phyloP scores from a whole-genome alignment of 768 basidiomycete genomes.

The Termitomyces sp. region DNA sequence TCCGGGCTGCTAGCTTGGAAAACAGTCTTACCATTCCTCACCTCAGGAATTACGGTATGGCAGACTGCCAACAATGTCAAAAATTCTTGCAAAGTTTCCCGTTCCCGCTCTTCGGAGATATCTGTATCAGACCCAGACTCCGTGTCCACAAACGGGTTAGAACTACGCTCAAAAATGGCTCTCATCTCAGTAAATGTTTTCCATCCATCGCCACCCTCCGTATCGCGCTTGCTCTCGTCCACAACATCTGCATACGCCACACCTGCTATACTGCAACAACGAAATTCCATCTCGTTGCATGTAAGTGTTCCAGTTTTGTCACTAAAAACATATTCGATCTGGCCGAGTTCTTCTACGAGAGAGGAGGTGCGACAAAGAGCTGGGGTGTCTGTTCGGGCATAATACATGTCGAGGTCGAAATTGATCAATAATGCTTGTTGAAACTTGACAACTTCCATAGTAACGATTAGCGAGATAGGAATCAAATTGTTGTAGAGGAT shows the following conservation, averaged over 20 bases:
- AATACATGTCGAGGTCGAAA: conserved; percentile 98
- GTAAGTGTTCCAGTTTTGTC: conserved; percentile 96
- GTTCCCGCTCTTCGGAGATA: conserved; percentile 32
- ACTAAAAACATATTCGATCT: conserved; percentile 95
- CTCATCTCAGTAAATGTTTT: conserved; percentile 75
- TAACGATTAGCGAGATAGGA: conserved; percentile 97
- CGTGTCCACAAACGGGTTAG: conserved; percentile 56
- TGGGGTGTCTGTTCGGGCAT: conserved; percentile 90
- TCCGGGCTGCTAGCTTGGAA: conserved; percentile 98
- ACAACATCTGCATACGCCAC: conserved; percentile 86
- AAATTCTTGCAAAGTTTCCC: conserved; percentile 60
- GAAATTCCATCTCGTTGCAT: conserved; percentile 98
- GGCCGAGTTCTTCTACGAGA: conserved; percentile 96
- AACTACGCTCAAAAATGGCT: conserved; percentile 42
- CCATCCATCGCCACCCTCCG: conserved; percentile 58
- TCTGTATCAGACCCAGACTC: conserved; percentile 25
- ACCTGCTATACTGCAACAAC: conserved; percentile 84
- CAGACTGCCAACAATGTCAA: conserved; percentile 88
- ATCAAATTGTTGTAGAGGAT: conserved; percentile 99
- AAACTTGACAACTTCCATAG: conserved; percentile 99
- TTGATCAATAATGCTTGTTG: conserved; percentile 98
- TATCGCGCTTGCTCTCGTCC: conserved; percentile 76
- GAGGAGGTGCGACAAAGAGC: conserved; percentile 97
- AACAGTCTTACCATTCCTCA: conserved; percentile 80
- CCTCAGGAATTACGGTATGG: conserved; percentile 97